A percentile compares a stretch with the other conserved stretches of the same genome.
phyloP scores from a whole-genome alignment of 192 early-diverging fungal species.

The Cladochytrium replicatum region DNA sequence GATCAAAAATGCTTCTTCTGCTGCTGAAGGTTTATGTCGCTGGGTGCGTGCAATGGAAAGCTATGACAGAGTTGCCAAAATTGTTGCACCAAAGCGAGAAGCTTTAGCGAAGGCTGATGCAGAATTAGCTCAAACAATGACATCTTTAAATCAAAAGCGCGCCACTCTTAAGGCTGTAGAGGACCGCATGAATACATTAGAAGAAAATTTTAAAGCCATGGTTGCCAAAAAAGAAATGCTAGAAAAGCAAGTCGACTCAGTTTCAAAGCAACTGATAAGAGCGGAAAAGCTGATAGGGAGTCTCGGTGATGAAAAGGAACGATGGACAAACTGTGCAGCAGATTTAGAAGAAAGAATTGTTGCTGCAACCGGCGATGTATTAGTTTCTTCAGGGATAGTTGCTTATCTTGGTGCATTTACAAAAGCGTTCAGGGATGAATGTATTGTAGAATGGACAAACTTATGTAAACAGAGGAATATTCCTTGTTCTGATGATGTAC shows the following conservation, averaged over 20 bases:
- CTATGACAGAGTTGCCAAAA: slow-evolving; percentile 51
- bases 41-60: slow-evolving; percentile 53
- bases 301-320: slow-evolving; percentile 44
- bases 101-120: slow-evolving; percentile 43
- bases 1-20: slow-evolving; percentile 48
- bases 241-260: slow-evolving; percentile 47
- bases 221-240: slow-evolving; percentile 45
- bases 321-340: slow-evolving; percentile 48
- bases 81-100: slow-evolving; percentile 47
- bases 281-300: slow-evolving; percentile 53
- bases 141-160: slow-evolving; percentile 44
- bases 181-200: slow-evolving; percentile 42
- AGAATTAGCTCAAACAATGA: slow-evolving; percentile 45
- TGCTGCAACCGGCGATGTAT: slow-evolving; percentile 46
- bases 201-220: slow-evolving; percentile 45
- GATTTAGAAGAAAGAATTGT: slow-evolving; percentile 38
- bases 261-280: slow-evolving; percentile 49
- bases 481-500: slow-evolving; percentile 46
- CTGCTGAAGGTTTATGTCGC: slow-evolving; percentile 47
- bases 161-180: slow-evolving; percentile 49
- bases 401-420: slow-evolving; percentile 53
- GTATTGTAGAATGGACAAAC: slow-evolving; percentile 35
- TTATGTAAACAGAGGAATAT: slow-evolving; percentile 34
- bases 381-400: slow-evolving; percentile 49
- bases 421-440: slow-evolving; percentile 47